These are phyloP conservation scores for Tolypocladium capitatum DNA, from an alignment of 2,329 filamentous ascomycete species.

Conservation along the genomic window DNA sequence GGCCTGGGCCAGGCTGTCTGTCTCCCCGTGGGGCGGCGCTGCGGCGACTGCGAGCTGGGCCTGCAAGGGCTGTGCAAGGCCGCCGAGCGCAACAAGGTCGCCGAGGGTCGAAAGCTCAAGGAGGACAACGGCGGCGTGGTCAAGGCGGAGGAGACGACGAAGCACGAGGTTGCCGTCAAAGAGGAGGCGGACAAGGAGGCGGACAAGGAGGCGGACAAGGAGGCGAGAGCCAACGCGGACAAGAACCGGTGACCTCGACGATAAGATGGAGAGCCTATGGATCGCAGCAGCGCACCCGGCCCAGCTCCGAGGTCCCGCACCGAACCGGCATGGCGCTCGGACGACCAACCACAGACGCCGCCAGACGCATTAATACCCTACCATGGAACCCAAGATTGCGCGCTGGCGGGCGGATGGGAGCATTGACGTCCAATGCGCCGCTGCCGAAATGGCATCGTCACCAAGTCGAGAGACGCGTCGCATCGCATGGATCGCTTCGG, in stretches of 20 bases:
- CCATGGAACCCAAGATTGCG: not conserved
- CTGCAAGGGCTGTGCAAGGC: constrained; percentile 62
- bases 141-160: constrained; percentile 14
- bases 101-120: constrained; percentile 36
- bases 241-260: not conserved
- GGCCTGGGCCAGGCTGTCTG: constrained; percentile 82
- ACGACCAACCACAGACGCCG: not conserved
- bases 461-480: not conserved
- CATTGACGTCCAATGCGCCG: not conserved
- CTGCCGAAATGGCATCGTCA: not conserved
- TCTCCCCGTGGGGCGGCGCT: constrained; percentile 63
- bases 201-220: not conserved
- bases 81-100: constrained; percentile 52
- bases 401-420: not conserved
- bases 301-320: not conserved
- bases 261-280: no score
- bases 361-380: constrained; percentile 1
- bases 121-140: constrained; percentile 9
- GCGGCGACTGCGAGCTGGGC: constrained; percentile 76
- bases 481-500: not conserved
- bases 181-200: not conserved
- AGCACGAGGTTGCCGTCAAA: constrained; percentile 1
- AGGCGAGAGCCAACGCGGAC: not conserved
- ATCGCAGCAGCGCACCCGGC: not conserved
- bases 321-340: not conserved